Conservation (phyloP, 73 alveolate species). For the Blepharisma japonicum region DNA sequence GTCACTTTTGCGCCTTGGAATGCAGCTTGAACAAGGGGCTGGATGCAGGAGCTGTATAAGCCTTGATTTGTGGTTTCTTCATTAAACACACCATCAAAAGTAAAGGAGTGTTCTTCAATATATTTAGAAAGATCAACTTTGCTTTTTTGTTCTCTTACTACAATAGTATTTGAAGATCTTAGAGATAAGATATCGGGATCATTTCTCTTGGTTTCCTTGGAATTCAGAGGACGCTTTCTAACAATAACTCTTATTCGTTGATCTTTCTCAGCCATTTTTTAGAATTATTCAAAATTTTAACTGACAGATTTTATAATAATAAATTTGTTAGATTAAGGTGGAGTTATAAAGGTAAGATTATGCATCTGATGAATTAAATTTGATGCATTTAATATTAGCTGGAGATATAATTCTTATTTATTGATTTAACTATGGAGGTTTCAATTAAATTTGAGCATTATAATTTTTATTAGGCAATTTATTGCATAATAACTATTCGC, state of each 20-base stretch:
- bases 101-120: slow-evolving; percentile 96
- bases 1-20: slow-evolving; percentile 88
- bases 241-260: slow-evolving; percentile 98
- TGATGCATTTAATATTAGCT: too few relatives aligned
- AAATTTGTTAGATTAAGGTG: too few relatives aligned
- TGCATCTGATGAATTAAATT: too few relatives aligned
- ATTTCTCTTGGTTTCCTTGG: slow-evolving; percentile 83
- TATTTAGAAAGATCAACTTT: slow-evolving; percentile 98
- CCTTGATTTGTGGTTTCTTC: slow-evolving; percentile 92
- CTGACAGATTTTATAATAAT: too few relatives aligned
- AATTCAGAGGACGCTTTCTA: slow-evolving; percentile 98
- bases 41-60: slow-evolving; percentile 82
- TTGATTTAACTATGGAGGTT: too few relatives aligned
- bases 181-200: slow-evolving; percentile 90
- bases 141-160: slow-evolving; percentile 95
- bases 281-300: background rate
- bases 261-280: slow-evolving; percentile 48
- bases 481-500: too few relatives aligned
- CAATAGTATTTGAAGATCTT: slow-evolving; percentile 68
- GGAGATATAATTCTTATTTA: too few relatives aligned
- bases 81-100: slow-evolving; percentile 93
- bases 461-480: too few relatives aligned
- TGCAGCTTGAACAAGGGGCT: slow-evolving; percentile 97
- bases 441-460: too few relatives aligned
- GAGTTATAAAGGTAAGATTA: too few relatives aligned